Percentiles rank a stretch among this genome's conserved stretches.
Evolutionary conservation across 2,329 filamentous ascomycete genomes (phyloP).

Genomic region (Xylariales sp.): DNA sequence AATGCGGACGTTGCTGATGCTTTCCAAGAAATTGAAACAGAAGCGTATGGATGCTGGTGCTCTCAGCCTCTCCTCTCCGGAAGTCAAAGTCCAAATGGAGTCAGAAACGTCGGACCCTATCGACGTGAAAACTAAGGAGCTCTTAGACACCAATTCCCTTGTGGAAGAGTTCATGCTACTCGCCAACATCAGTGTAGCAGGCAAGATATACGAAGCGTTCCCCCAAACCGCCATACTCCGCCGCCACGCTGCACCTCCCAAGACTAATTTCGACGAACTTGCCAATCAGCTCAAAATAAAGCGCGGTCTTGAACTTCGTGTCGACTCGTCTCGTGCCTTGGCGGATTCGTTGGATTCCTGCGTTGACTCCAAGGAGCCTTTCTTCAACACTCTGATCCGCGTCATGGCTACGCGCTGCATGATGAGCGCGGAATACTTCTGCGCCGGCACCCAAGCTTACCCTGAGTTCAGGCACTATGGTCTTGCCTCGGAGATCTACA

Average conservation of each 20-base stretch:
- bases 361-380: slow-evolving; percentile 74
- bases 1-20: slow-evolving; percentile 79
- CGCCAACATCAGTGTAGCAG: slow-evolving; percentile 91
- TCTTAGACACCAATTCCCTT: slow-evolving; percentile 92
- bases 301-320: slow-evolving; percentile 71
- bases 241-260: slow-evolving; percentile 86
- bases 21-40: slow-evolving; percentile 90
- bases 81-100: slow-evolving; percentile 93
- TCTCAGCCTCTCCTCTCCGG: slow-evolving; percentile 92
- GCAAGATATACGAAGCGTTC: slow-evolving; percentile 85
- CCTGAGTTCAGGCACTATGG: slow-evolving; percentile 97
- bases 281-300: slow-evolving; percentile 87
- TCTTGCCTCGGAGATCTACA: slow-evolving; percentile 94
- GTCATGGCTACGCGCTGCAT: slow-evolving; percentile 98
- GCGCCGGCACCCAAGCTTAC: slow-evolving; percentile 86
- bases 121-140: slow-evolving; percentile 91
- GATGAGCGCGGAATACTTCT: slow-evolving; percentile 99
- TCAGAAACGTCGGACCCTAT: slow-evolving; percentile 94
- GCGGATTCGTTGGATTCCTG: slow-evolving; percentile 89
- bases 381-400: slow-evolving; percentile 97
- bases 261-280: slow-evolving; percentile 95
- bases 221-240: slow-evolving; percentile 93
- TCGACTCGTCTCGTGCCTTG: slow-evolving; percentile 86
- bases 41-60: slow-evolving; percentile 96
- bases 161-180: slow-evolving; percentile 99